A percentile compares a stretch with the other conserved stretches of the same genome.
Evolutionary conservation across 768 basidiomycete species (phyloP).

Genomic region (Collybiopsis confluens): DNA sequence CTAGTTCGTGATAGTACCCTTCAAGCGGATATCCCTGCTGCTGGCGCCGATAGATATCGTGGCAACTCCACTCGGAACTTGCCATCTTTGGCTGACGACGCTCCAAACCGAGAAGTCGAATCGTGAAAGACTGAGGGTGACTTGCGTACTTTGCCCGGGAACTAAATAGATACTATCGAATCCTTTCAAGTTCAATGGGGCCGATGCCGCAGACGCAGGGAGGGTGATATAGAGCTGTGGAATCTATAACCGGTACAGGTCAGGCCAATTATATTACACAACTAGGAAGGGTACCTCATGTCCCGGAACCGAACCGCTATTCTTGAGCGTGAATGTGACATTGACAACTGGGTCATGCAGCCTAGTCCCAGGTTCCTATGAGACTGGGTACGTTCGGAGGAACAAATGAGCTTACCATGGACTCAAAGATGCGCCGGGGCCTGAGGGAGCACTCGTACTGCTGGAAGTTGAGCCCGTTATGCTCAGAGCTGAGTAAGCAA

Average conservation of each 20-base stretch:
- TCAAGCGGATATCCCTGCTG: conserved; percentile 44
- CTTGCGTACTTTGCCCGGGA: conserved; percentile 39
- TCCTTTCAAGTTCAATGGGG: conserved; percentile 51
- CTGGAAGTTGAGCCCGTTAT: conserved; percentile 33
- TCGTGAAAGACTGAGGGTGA: conserved; percentile 44
- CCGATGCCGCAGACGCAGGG: conserved; percentile 42
- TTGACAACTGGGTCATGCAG: conserved; percentile 49
- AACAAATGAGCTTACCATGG: conserved; percentile 32
- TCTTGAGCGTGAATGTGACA: conserved; percentile 47
- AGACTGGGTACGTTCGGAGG: neutral
- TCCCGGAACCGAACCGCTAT: conserved; percentile 50
- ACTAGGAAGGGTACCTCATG: no score
- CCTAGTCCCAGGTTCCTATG: conserved; percentile 22
- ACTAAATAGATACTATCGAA: conserved; percentile 47
- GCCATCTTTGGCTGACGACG: conserved; percentile 51
- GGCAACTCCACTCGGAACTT: conserved; percentile 43
- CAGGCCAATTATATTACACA: no score
- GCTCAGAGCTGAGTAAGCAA: conserved; percentile 35
- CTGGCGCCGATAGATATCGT: conserved; percentile 46
- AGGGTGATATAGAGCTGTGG: conserved; percentile 53
- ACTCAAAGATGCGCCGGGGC: conserved; percentile 48
- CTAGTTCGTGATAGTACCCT: conserved; percentile 33
- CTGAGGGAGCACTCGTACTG: conserved; percentile 38
- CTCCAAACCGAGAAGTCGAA: conserved; percentile 56
- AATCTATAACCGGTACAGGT: conserved; percentile 26